Evolutionary conservation across 768 basidiomycete genomes (phyloP).

Genomic region (Podaxis sp.): DNA sequence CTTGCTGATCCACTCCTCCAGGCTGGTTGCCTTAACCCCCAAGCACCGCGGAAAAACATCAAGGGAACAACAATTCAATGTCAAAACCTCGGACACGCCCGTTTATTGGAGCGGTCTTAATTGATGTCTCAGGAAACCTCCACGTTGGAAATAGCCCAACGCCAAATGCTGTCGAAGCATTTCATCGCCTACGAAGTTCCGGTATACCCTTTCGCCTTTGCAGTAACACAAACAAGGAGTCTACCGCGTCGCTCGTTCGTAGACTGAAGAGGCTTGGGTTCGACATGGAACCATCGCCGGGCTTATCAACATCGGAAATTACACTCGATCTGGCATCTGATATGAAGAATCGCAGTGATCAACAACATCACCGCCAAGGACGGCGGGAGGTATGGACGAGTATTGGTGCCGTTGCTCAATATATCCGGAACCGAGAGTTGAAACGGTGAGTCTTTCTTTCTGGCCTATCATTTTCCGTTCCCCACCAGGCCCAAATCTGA

Average conservation of each 20-base stretch:
- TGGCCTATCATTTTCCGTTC: too few species aligned
- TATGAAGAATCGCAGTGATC: background rate
- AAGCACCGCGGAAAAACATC: background rate
- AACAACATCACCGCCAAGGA: background rate
- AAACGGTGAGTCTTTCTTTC: conserved; percentile 35
- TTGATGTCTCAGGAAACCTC: conserved; percentile 71
- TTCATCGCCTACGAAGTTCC: conserved; percentile 34
- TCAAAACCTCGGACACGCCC: conserved; percentile 27
- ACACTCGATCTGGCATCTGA: background rate
- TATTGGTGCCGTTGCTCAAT: conserved; percentile 53
- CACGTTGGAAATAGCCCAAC: conserved; percentile 54
- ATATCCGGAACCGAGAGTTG: conserved; percentile 40
- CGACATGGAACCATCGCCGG: conserved; percentile 28
- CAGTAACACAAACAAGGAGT: conserved; percentile 72
- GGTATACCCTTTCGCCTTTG: conserved; percentile 52
- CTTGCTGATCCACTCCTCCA: background rate
- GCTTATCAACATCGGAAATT: background rate
- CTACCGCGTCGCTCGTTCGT: conserved; percentile 40
- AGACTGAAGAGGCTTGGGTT: conserved; percentile 52
- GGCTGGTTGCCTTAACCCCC: background rate
- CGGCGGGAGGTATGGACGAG: conserved; percentile 61
- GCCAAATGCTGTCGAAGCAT: conserved; percentile 44
- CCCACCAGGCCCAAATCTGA: background rate
- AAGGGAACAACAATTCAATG: background rate
- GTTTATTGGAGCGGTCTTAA: conserved; percentile 49